These are phyloP conservation scores for Kwoniella sp. DNA, from an alignment of 768 basidiomycete genomes.

Conservation along the genomic window DNA sequence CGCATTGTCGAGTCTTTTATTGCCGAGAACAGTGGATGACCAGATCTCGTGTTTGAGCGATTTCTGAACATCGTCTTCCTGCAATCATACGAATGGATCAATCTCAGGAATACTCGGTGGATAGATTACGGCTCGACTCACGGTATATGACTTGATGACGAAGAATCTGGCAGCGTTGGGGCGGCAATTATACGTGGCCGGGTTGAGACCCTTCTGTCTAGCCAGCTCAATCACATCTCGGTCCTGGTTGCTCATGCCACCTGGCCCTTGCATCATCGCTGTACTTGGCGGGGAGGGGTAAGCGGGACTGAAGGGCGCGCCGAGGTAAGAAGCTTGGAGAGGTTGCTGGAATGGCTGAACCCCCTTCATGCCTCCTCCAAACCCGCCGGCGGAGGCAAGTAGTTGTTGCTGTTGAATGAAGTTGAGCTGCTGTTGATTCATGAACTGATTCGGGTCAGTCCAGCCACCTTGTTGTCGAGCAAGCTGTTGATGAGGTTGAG, in stretches of 20 bases:
- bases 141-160: conserved; percentile 98
- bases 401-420: conserved; percentile 26
- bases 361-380: conserved; percentile 7
- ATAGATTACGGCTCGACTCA: conserved; percentile 9
- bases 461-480: not conserved
- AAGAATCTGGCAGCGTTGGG: conserved; percentile 77
- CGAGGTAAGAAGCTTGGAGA: conserved; percentile 15
- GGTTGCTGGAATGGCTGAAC: conserved; percentile 5
- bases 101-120: no score
- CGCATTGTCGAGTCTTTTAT: conserved; percentile 94
- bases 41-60: conserved; percentile 96
- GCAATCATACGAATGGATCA: not conserved
- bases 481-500: conserved; percentile 19
- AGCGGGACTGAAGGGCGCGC: conserved; percentile 19
- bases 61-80: conserved; percentile 94
- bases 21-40: conserved; percentile 95
- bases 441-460: conserved; percentile 4
- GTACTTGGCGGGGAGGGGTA: conserved; percentile 23
- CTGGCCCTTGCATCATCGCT: conserved; percentile 21
- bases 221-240: conserved; percentile 47
- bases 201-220: conserved; percentile 49
- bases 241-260: conserved; percentile 25
- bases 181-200: conserved; percentile 48
- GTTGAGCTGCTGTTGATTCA: conserved; percentile 2
- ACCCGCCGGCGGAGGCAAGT: conserved; percentile 10